These are phyloP conservation scores for Aciculoconidium aculeatum DNA, from an alignment of 805 yeast genomes.

Conservation along the genomic window DNA sequence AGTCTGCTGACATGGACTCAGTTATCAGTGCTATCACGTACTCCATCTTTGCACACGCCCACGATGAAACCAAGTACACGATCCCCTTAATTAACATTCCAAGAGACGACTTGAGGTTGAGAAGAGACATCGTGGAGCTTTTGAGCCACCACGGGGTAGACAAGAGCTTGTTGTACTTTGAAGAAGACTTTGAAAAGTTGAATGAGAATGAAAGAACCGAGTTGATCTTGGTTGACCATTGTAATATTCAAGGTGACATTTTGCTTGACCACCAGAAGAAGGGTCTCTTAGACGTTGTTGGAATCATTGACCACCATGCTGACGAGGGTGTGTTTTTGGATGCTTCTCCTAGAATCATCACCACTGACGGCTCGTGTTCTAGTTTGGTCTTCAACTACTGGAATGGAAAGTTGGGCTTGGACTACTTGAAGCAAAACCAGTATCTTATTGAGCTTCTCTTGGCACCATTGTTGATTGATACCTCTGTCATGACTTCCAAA, in stretches of 20 bases:
- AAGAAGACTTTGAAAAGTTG: slow-evolving; percentile 53
- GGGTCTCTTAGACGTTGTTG: slow-evolving; percentile 33
- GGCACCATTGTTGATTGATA: slow-evolving; percentile 74
- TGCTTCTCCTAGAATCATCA: slow-evolving; percentile 58
- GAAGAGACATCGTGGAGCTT: slow-evolving; percentile 65
- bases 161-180: slow-evolving; percentile 48
- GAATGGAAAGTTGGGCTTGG: slow-evolving; percentile 21
- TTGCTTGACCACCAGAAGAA: slow-evolving; percentile 23
- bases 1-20: slow-evolving; percentile 86
- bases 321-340: slow-evolving; percentile 51
- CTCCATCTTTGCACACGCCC: slow-evolving; percentile 49
- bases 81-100: slow-evolving; percentile 79
- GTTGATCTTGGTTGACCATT: slow-evolving; percentile 78
- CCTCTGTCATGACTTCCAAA: slow-evolving; percentile 58
- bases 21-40: slow-evolving; percentile 70
- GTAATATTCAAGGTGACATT: slow-evolving; percentile 51
- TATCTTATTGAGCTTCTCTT: slow-evolving; percentile 44
- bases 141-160: slow-evolving; percentile 44
- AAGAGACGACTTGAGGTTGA: slow-evolving; percentile 53
- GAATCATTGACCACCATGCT: slow-evolving; percentile 84
- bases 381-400: slow-evolving; percentile 66
- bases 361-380: slow-evolving; percentile 71
- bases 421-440: slow-evolving; percentile 12
- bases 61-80: slow-evolving; percentile 25
- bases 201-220: slow-evolving; percentile 13